Evolutionary conservation across 495 filamentous ascomycete species (phyloP).

Genomic region (Penicillium soppii): DNA sequence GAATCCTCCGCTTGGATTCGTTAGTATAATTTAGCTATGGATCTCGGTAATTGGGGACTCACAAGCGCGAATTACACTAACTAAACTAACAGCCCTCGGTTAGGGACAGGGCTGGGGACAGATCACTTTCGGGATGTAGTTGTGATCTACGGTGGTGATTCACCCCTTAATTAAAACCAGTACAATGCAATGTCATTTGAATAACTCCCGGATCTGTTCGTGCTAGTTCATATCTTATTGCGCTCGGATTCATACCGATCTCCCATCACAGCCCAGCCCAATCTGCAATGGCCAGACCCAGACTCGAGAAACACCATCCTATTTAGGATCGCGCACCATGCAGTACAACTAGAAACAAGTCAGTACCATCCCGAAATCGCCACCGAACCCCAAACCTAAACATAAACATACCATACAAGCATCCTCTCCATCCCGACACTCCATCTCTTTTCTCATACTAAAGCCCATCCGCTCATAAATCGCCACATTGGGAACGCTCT

Average conservation of each 20-base stretch:
- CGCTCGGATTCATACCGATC: not conserved
- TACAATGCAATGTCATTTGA: no score
- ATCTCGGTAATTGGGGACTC: no score
- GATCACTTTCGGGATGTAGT: conserved; percentile 4
- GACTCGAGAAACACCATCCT: no score
- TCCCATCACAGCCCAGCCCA: not conserved
- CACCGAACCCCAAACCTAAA: not conserved
- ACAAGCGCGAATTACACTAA: no score
- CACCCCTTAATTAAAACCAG: not conserved
- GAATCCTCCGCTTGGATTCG: no score
- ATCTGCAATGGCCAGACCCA: no score
- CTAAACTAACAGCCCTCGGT: no score
- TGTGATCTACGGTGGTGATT: not conserved
- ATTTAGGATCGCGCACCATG: conserved; percentile 31
- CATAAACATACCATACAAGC: conserved; percentile 30
- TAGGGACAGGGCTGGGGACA: conserved; percentile 15
- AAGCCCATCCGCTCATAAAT: conserved; percentile 67
- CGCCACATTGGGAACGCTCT: conserved; percentile 58
- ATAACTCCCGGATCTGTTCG: no score
- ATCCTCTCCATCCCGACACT: conserved; percentile 57
- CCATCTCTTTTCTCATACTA: conserved; percentile 57
- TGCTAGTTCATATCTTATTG: not conserved
- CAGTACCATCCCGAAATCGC: not conserved
- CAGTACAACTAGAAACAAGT: conserved; percentile 27
- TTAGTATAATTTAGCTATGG: no score